phyloP scores from a whole-genome alignment of 352 stramenopile genomes.

The Phytophthora boehmeriae region DNA sequence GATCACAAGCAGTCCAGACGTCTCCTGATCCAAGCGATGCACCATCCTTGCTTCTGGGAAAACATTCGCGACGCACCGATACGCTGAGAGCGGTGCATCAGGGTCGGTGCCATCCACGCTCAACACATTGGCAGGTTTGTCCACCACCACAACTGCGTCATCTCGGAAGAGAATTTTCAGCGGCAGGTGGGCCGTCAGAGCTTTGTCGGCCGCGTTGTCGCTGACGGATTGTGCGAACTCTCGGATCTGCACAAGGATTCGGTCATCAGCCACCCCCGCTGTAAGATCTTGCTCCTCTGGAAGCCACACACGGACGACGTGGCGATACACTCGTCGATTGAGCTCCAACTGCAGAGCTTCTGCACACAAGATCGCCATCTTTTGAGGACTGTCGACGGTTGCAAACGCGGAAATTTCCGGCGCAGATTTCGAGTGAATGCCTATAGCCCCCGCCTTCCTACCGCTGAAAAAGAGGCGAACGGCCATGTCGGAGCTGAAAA shows the following conservation, averaged over 20 bases:
- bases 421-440: slow-evolving; percentile 13
- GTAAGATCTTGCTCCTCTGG: slow-evolving; percentile 23
- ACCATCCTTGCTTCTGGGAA: slow-evolving; percentile 72
- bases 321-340: slow-evolving; percentile 12
- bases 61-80: slow-evolving; percentile 44
- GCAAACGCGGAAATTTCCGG: slow-evolving; percentile 21
- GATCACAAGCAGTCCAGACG: slow-evolving; percentile 74
- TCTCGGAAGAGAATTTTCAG: slow-evolving; percentile 60
- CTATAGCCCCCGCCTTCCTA: slow-evolving; percentile 16
- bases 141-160: slow-evolving; percentile 56
- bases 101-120: slow-evolving; percentile 60
- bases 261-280: slow-evolving; percentile 35
- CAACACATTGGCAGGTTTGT: slow-evolving; percentile 63
- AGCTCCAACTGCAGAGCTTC: slow-evolving; percentile 32
- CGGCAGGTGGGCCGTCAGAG: slow-evolving; percentile 18
- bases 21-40: slow-evolving; percentile 81
- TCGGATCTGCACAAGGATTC: slow-evolving; percentile 51
- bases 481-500: slow-evolving; percentile 36
- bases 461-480: slow-evolving; percentile 35
- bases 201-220: slow-evolving; percentile 9
- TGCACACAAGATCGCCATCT: slow-evolving; percentile 38
- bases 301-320: slow-evolving; percentile 38
- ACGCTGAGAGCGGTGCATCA: slow-evolving; percentile 44
- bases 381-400: slow-evolving; percentile 27
- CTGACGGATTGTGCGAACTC: slow-evolving; percentile 38